Evolutionary conservation across 306 rosid species (phyloP), one percentile per base, ranked within the genome.

Genomic region (Mimosa bimucronata): DNA sequence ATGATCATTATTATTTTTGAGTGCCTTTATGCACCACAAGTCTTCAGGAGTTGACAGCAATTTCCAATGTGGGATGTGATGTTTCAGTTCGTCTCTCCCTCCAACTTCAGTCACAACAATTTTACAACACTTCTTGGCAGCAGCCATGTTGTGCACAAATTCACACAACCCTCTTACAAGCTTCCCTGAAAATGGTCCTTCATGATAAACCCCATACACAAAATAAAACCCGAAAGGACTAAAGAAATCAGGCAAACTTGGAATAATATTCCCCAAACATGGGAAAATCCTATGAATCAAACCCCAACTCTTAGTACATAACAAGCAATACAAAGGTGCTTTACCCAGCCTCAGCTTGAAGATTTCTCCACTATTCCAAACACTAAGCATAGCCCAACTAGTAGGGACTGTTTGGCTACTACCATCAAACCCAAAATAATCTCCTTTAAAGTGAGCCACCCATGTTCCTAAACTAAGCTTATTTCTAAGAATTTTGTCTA

Each of bases 381-480:
- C 94, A 61, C 97, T 93, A 58, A 89, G 76, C 86, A 93, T 83
- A 2, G 97, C 97, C 96, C 94, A 92, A 71, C 82, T 89, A 5
- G 53, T 28, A 0, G 90, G 94, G 34, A 78, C 50, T 30, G 66
- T 40, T 38, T 64, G 69, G 69, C 65, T 73, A 16, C 65, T 73
- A 16, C n/a, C 25, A 58, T 21, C 16, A 52, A 7, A 60, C 13
- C 38, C 66, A 3, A 66, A 25, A 57, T 10, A 25, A 64, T 81
- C 85, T 41, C 83, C 89, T 78, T 83, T 88, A 25, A 84, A 89
- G 71, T 81, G 79, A 30, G 98, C 97, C 61, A 89, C 86, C 94
- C 93, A 91, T 3, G 94, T 93, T 45, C 98, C 98, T 71, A 93
- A 82, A 13, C 93, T 91, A 19, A 91, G 81, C 76, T 90, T 88